Evolutionary conservation across 2,329 filamentous ascomycete genomes (phyloP), one percentile per base, ranked within the genome.

Genomic region (Beauveria rudraprayagi): DNA sequence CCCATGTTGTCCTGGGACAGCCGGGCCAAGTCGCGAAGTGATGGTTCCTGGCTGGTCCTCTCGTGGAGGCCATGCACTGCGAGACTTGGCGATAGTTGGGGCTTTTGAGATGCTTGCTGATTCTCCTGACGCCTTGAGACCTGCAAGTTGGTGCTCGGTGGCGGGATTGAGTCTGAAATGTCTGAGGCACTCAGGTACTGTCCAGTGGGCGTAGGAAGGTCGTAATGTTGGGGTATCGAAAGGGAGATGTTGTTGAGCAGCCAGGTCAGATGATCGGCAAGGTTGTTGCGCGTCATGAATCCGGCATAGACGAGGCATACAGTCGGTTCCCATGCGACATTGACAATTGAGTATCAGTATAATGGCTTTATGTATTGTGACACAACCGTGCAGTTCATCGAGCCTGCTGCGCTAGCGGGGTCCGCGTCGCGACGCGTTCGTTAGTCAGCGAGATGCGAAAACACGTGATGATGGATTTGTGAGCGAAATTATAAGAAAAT

Each of bases 251-350:
- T 80, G 67, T 76, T 75, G 67, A 83, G 69, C 68, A 85, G 75
- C 83, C 83, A 85, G 67, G 79, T 75, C 67, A 85, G 73, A 70
- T 85, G 80, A 69, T 82, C 78, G 67, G 73, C 71, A 63, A 85
- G 77, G 69, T 85, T 85, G 74, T 85, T 84, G 70, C 80, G 81
- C 76, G 83, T 85, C 83, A 85, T 85, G 76, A 80, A 80, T 76
- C 70, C 77, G 72, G 72, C 41, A 41, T n/a, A 41, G 24, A 26
- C 28, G 22, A 28, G 17, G 43, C 22, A 44, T 5, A 8, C 30
- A 34, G 40, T n/a, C 6, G 16, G 34, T 14, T 30, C 9, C 14
- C n/a, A 14, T n/a, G 30, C 16, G 24, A 50, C 51, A 55, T 55
- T 28, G 40, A 43, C 51, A 47, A 48, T 41, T 16, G 19, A 41